Evolutionary conservation across 1,284 basidiomycete genomes (phyloP).

Genomic region (Rhodotorula sp.): DNA sequence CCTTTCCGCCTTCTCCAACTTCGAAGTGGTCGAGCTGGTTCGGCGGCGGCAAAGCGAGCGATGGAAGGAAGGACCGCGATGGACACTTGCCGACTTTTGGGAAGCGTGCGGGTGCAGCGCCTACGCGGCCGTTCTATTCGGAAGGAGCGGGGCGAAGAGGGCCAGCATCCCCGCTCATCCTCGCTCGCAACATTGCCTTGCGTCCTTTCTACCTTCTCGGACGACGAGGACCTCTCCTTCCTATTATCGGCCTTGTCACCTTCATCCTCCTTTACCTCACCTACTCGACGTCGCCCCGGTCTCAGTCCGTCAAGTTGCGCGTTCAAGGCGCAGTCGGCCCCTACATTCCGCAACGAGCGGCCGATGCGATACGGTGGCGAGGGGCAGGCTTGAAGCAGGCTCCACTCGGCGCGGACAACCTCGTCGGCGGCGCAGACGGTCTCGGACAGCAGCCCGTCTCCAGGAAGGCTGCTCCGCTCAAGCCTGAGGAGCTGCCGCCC

Average conservation of each 20-base stretch:
- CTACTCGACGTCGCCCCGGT: conserved; percentile 33
- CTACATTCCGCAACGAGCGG: conserved; percentile 40
- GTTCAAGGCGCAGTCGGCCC: conserved; percentile 40
- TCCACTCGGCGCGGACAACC: conserved; percentile 15
- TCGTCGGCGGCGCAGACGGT: conserved; percentile 13
- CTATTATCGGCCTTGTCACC: conserved; percentile 24
- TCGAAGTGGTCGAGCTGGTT: conserved; percentile 5
- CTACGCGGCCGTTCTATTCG: conserved; percentile 30
- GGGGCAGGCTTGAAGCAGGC: neutral
- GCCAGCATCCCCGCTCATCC: neutral
- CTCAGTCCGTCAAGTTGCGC: conserved; percentile 32
- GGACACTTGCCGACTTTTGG: conserved; percentile 24
- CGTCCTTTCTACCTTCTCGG: conserved; percentile 39
- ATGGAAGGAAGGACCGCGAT: neutral
- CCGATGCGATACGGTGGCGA: conserved; percentile 35
- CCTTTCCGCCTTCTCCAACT: neutral
- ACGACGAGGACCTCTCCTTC: conserved; percentile 36
- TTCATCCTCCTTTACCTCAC: conserved; percentile 31
- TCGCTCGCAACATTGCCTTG: conserved; percentile 30
- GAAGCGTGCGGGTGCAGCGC: neutral
- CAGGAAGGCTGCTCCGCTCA: neutral
- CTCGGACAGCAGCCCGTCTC: neutral
- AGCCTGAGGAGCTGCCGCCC: conserved; percentile 17
- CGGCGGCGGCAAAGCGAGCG: neutral
- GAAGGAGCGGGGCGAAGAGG: neutral